Percentiles rank a stretch among this genome's conserved stretches.
phyloP scores from a whole-genome alignment of 2,329 filamentous ascomycete genomes.

The Alternaria panax region DNA sequence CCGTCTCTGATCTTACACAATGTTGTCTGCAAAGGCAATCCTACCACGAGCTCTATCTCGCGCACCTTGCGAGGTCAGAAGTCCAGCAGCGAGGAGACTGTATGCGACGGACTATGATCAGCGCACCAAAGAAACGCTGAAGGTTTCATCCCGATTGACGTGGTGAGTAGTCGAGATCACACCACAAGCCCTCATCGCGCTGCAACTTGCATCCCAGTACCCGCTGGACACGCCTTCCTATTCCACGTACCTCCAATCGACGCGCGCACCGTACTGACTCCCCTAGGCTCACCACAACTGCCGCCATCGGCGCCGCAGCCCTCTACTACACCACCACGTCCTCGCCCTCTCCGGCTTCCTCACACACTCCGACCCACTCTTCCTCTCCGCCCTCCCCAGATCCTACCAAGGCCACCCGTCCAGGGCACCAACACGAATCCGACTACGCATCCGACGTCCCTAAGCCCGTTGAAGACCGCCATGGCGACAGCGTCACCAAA shows the following conservation, averaged over 20 bases:
- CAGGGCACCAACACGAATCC: constrained; percentile 16
- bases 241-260: not conserved
- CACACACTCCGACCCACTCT: not conserved
- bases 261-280: constrained; percentile 8
- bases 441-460: constrained; percentile 27
- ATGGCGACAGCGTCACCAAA: constrained; percentile 34
- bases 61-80: constrained; percentile 10
- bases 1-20: constrained; percentile 3
- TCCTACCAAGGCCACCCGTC: not conserved
- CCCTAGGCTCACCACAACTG: constrained; percentile 26
- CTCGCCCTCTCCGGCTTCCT: not conserved
- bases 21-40: constrained; percentile 17
- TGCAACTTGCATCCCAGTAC: not conserved
- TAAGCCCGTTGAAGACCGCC: constrained; percentile 36
- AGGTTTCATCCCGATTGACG: constrained; percentile 26
- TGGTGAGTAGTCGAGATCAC: constrained; percentile 18
- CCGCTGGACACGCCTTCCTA: not conserved
- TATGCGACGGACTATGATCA: constrained; percentile 32
- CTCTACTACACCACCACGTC: constrained; percentile 25
- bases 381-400: not conserved
- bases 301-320: constrained; percentile 22
- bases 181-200: constrained; percentile 5
- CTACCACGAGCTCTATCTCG: constrained; percentile 17
- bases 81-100: constrained; percentile 18
- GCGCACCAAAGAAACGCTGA: constrained; percentile 26